Evolutionary conservation across 768 basidiomycete genomes (phyloP), one percentile per base, ranked within the genome.

Genomic region (Lentinula raphanica): DNA sequence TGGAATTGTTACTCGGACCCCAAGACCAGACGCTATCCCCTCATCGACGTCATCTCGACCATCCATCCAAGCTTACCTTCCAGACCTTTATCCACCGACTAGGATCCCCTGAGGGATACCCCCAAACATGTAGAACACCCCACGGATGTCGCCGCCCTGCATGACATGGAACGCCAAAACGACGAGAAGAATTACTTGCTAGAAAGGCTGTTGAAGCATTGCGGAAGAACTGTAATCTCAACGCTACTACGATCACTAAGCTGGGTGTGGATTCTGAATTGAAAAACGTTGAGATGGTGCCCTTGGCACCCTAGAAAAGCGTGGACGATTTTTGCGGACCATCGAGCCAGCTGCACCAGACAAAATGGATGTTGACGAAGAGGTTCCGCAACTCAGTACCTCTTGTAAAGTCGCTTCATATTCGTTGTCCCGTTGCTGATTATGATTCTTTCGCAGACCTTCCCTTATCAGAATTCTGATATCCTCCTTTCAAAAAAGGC

Each of bases 251-350:
- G 54, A 53, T 54, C 49, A 51, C 51, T 45, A 60, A 56, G n/a
- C n/a, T n/a, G 48, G 42, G 60, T 53, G 59, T 59, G 13, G 64
- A 19, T 53, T 48, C 54, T 39, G 32, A 61, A 39, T 56, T 50
- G 29, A 64, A 66, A 60, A 72, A 72, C 58, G 65, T 71, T 31
- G 71, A 74, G 44, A 75, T 74, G 71, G 58, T 67, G n/a, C 59
- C 66, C 9, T 11, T n/a, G 61, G 72, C 66, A 13, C 76, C 81
- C 51, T 68, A 71, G 3, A 80, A 82, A 56, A 78, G 74, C 7
- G 89, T 91, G 2, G 89, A 92, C 58, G 86, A 90, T 65, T 92
- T 92, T 72, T 92, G 38, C 87, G 84, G 58, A 85, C 79, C 60
- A 85, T 90, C 54, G 79, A 75, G 7, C 72, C 83, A 23, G n/a